Conservation (phyloP, 805 yeast species). For the Sungouiozyma ichnusensis region DNA sequence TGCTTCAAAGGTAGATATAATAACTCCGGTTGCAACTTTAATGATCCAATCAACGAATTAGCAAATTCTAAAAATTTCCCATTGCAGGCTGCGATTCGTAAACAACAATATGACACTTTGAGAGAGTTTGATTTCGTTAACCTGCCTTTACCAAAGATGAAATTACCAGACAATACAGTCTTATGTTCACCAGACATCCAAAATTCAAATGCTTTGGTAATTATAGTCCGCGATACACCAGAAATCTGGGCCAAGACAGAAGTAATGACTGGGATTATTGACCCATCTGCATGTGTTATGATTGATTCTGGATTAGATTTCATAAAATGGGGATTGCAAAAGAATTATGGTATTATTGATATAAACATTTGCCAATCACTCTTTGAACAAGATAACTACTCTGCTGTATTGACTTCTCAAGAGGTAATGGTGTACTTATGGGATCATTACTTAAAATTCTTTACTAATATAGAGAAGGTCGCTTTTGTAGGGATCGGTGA, state of each 20-base stretch:
- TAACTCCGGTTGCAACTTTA: constrained; percentile 30
- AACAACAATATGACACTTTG: constrained; percentile 52
- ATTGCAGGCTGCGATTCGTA: constrained; percentile 65
- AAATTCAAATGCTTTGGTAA: constrained; percentile 50
- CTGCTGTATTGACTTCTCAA: constrained; percentile 59
- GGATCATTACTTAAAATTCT: constrained; percentile 82
- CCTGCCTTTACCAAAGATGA: constrained; percentile 49
- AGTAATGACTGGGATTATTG: constrained; percentile 68
- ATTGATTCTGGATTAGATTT: constrained; percentile 65
- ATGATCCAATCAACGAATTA: constrained; percentile 26
- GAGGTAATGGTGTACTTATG: constrained; percentile 71
- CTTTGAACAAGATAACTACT: constrained; percentile 41
- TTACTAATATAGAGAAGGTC: constrained; percentile 51
- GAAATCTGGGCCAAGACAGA: constrained; percentile 84
- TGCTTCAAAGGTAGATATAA: constrained; percentile 62
- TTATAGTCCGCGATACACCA: constrained; percentile 83
- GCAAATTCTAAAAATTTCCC: constrained; percentile 34
- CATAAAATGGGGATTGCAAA: constrained; percentile 53
- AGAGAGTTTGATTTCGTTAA: constrained; percentile 47
- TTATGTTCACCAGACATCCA: constrained; percentile 57
- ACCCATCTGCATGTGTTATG: constrained; percentile 59
- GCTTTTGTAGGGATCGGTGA: constrained; percentile 86
- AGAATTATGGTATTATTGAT: constrained; percentile 72
- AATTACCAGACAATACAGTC: constrained; percentile 29
- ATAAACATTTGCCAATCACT: constrained; percentile 58